Evolutionary conservation across 2,329 filamentous ascomycete genomes (phyloP).

Genomic region (Fusarium agapanthi): DNA sequence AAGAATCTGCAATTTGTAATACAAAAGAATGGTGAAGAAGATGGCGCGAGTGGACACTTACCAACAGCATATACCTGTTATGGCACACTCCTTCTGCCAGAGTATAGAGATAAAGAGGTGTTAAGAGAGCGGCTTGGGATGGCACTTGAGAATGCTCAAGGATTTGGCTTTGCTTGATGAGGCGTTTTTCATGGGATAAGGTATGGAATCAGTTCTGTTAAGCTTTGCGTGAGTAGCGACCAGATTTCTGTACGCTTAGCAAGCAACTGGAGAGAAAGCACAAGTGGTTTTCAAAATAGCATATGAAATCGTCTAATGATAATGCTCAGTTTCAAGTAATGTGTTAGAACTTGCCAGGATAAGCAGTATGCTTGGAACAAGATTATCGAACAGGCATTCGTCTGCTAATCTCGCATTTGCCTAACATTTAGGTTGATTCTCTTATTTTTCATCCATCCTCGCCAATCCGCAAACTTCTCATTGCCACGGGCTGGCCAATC

Average conservation of each 20-base stretch:
- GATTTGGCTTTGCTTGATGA: constrained; percentile 81
- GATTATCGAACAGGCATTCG: not conserved
- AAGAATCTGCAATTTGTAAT: constrained; percentile 84
- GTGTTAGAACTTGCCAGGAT: not conserved
- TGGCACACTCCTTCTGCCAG: constrained; percentile 84
- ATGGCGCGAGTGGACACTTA: constrained; percentile 63
- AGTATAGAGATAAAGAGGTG: constrained; percentile 77
- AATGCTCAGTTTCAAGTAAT: not conserved
- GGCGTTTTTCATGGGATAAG: not conserved
- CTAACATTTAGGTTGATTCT: constrained; percentile 91
- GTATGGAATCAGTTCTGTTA: not conserved
- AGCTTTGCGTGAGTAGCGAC: not conserved
- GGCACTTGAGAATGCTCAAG: constrained; percentile 87
- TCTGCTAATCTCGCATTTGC: constrained; percentile 75
- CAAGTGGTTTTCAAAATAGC: not conserved
- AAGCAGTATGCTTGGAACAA: not conserved
- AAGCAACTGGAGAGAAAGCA: not conserved
- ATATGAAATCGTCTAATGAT: not conserved
- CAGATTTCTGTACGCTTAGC: not conserved
- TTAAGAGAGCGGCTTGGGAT: constrained; percentile 80
- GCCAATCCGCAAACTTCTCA: constrained; percentile 73
- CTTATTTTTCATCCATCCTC: constrained; percentile 88
- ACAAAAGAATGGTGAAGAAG: constrained; percentile 76
- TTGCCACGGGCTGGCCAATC: constrained; percentile 73
- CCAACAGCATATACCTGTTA: constrained; percentile 95